Conservation (phyloP, 495 filamentous ascomycete species). For the Rostrohypoxylon terebratum region DNA sequence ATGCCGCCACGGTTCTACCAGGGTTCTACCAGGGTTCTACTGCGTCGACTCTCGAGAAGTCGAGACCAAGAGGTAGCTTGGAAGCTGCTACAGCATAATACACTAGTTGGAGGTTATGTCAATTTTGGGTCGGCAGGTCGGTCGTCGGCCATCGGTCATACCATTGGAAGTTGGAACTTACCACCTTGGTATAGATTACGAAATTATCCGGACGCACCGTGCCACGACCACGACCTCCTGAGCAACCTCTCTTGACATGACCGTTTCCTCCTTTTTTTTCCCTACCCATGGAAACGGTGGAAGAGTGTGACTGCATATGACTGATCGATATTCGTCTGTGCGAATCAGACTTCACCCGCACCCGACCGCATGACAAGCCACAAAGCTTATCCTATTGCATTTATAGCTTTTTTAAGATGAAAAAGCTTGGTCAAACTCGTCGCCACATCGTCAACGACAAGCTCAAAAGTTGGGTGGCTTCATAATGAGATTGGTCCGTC, state of each 20-base stretch:
- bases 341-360: not conserved
- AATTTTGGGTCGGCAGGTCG: not conserved
- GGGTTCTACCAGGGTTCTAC: too few species aligned
- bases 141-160: too few species aligned
- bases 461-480: conserved; percentile 8
- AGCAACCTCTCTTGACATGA: too few species aligned
- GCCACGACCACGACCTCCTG: not conserved
- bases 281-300: too few species aligned
- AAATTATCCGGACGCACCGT: not conserved
- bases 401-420: not conserved
- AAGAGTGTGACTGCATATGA: not conserved
- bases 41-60: too few species aligned
- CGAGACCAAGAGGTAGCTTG: conserved; percentile 1
- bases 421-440: conserved; percentile 1
- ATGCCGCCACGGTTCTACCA: conserved; percentile 34
- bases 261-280: too few species aligned
- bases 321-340: not conserved
- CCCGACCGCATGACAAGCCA: not conserved
- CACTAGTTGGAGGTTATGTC: not conserved
- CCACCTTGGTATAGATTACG: too few species aligned
- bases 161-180: too few species aligned
- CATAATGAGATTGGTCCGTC: conserved; percentile 14
- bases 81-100: too few species aligned
- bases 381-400: not conserved
- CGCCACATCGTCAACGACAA: conserved; percentile 1